These are phyloP conservation scores for Didymella glomerata DNA, from an alignment of 2,329 filamentous ascomycete genomes.

Conservation along the genomic window DNA sequence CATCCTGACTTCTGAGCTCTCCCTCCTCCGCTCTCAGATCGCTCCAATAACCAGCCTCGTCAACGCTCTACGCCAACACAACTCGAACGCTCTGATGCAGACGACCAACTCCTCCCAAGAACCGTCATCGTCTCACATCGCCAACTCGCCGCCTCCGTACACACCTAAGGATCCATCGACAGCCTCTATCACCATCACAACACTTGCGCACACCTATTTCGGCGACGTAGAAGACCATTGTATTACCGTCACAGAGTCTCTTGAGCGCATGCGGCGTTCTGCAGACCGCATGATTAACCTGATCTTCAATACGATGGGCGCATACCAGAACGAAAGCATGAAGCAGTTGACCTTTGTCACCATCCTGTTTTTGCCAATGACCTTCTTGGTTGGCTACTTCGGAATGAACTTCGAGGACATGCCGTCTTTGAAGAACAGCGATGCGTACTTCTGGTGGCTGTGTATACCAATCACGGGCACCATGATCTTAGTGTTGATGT, in stretches of 20 bases:
- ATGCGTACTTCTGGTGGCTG: slow-evolving; percentile 59
- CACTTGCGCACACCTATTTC: slow-evolving; percentile 83
- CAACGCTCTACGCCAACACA: slow-evolving; percentile 87
- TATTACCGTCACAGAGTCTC: slow-evolving; percentile 78
- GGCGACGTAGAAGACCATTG: slow-evolving; percentile 90
- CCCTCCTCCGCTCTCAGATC: slow-evolving; percentile 82
- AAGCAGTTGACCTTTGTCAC: slow-evolving; percentile 87
- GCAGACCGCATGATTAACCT: slow-evolving; percentile 81
- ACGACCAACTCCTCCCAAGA: slow-evolving; percentile 30
- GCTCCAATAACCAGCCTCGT: slow-evolving; percentile 84
- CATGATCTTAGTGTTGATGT: slow-evolving; percentile 38
- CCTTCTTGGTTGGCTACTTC: slow-evolving; percentile 76
- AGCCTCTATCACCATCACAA: slow-evolving; percentile 76
- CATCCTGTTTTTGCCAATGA: slow-evolving; percentile 87
- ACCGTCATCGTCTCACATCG: slow-evolving; percentile 19
- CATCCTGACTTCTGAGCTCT: slow-evolving; percentile 80
- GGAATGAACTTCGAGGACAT: slow-evolving; percentile 70
- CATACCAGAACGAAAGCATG: slow-evolving; percentile 90
- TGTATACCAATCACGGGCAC: slow-evolving; percentile 52
- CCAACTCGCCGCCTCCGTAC: slow-evolving; percentile 22
- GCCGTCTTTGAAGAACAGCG: slow-evolving; percentile 58
- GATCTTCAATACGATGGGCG: slow-evolving; percentile 91
- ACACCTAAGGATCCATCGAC: slow-evolving; percentile 38
- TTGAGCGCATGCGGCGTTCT: slow-evolving; percentile 81
- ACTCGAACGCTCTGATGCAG: slow-evolving; percentile 42